These are phyloP conservation scores for Rutstroemia sp. DNA, from an alignment of 2,329 filamentous ascomycete species.

Conservation along the genomic window DNA sequence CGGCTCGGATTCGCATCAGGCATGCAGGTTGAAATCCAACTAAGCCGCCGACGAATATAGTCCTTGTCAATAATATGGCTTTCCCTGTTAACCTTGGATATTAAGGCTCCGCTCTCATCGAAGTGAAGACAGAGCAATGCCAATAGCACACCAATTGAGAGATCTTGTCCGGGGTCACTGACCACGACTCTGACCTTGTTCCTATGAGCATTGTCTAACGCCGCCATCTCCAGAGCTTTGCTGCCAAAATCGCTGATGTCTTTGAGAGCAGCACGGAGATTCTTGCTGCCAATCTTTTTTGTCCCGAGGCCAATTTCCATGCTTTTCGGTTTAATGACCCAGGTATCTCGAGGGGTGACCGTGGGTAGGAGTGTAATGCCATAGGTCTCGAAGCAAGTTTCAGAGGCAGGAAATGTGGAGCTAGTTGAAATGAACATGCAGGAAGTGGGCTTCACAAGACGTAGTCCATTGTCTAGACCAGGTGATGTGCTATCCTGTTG, in stretches of 20 bases:
- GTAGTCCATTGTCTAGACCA: background rate
- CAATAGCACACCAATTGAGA: slow-evolving; percentile 71
- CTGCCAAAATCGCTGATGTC: slow-evolving; percentile 21
- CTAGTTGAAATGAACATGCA: slow-evolving; percentile 21
- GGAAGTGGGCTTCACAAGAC: slow-evolving; percentile 23
- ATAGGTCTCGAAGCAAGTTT: background rate
- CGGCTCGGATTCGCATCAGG: slow-evolving; percentile 78
- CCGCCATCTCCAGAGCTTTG: slow-evolving; percentile 10
- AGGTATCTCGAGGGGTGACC: slow-evolving; percentile 38
- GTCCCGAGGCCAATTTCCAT: slow-evolving; percentile 58
- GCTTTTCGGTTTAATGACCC: slow-evolving; percentile 30
- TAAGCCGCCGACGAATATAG: slow-evolving; percentile 67
- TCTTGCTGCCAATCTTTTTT: slow-evolving; percentile 74
- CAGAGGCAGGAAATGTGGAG: slow-evolving; percentile 9
- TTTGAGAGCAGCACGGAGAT: slow-evolving; percentile 66
- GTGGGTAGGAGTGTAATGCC: slow-evolving; percentile 37
- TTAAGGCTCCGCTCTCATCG: slow-evolving; percentile 49
- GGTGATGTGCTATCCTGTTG: background rate
- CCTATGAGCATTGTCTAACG: background rate
- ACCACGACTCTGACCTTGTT: slow-evolving; percentile 45
- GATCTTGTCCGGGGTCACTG: slow-evolving; percentile 72
- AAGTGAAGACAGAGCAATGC: slow-evolving; percentile 69
- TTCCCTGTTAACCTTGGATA: slow-evolving; percentile 6
- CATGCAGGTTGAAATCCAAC: slow-evolving; percentile 73
- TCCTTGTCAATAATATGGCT: slow-evolving; percentile 54